Percentiles rank a stretch among this genome's conserved stretches.
Conservation (phyloP, 2,329 filamentous ascomycete genomes). For the Microthyrium microscopicum region DNA sequence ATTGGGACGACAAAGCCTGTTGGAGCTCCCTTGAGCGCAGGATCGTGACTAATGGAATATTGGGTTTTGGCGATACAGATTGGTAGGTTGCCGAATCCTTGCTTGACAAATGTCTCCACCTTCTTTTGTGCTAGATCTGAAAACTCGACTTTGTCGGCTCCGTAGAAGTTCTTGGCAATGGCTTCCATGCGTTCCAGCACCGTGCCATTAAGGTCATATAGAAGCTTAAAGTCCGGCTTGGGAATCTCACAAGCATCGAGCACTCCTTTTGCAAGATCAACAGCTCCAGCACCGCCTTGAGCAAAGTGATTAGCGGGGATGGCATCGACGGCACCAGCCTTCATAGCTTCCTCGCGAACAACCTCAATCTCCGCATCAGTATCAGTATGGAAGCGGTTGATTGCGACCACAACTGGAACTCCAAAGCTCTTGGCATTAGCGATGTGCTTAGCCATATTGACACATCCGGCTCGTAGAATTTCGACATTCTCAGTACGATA, state of each 20-base stretch:
- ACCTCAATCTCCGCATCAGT: slow-evolving; percentile 82
- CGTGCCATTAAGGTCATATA: slow-evolving; percentile 57
- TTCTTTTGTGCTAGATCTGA: slow-evolving; percentile 90
- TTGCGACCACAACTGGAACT: slow-evolving; percentile 85
- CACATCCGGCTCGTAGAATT: slow-evolving; percentile 71
- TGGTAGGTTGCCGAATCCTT: slow-evolving; percentile 82
- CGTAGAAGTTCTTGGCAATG: slow-evolving; percentile 90
- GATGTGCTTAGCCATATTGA: slow-evolving; percentile 94
- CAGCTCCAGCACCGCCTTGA: slow-evolving; percentile 75
- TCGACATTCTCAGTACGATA: slow-evolving; percentile 93
- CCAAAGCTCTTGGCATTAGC: slow-evolving; percentile 77
- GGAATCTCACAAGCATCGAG: slow-evolving; percentile 68
- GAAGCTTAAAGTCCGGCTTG: slow-evolving; percentile 60
- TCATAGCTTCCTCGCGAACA: slow-evolving; percentile 76
- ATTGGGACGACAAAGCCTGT: slow-evolving; percentile 91
- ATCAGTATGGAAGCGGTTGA: slow-evolving; percentile 93
- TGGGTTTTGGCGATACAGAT: slow-evolving; percentile 98
- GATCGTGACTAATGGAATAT: slow-evolving; percentile 88
- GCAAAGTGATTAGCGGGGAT: slow-evolving; percentile 95
- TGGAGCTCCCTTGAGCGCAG: slow-evolving; percentile 84
- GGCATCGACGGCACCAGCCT: slow-evolving; percentile 85
- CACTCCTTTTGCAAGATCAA: slow-evolving; percentile 77
- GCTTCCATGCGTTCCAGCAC: slow-evolving; percentile 81
- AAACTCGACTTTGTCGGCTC: slow-evolving; percentile 76
- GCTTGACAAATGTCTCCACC: slow-evolving; percentile 83